Evolutionary conservation across 441 rosid genomes (phyloP), one percentile per base, ranked within the genome.

Genomic region (Populus hybrid): DNA sequence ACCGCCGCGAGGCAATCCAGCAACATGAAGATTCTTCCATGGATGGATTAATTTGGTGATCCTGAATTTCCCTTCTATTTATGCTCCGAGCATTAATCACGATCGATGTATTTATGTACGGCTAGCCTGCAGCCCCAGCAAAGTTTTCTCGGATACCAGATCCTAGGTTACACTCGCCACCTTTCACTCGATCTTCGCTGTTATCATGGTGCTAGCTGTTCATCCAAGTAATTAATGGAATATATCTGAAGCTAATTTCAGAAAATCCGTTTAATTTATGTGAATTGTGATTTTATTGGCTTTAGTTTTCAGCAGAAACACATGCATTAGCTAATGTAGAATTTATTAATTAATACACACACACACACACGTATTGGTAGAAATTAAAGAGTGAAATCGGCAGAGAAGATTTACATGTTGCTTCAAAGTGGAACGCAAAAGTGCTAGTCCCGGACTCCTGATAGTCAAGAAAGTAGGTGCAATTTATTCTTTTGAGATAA

Each of bases 91-190:
- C 67, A 67, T 19, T 59, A 10, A 32, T 32, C 19, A 46, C 57
- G 57, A 46, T 34, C 36, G 36, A 34, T 0, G 6, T 6, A 34
- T 34, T 1, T 6, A 34, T 12, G 6, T 32, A 32, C 67, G 9
- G 21, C 4, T 23, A 61, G 3, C 7, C 14, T 21, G 6, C 19
- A 46, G 19, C 57, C 57, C 19, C 57, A 23, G 6, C 18, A 73
- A 21, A 21, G 11, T 73, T 14, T 73, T 21, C 69, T 73, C 23
- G 76, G 76, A 73, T 73, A 34, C 76, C 76, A 73, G 34, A 61
- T 73, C 53, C 69, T 34, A 73, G 32, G 76, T n/a, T 24, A 59
- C 11, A 10, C 40, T 3, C 6, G 3, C 40, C 1, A 5, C 21
- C 12, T 14, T 72, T 19, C 66, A 53, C 36, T 34, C 36, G 36